phyloP scores from a whole-genome alignment of 2,329 filamentous ascomycete species.

The Trichophyton equinum region DNA sequence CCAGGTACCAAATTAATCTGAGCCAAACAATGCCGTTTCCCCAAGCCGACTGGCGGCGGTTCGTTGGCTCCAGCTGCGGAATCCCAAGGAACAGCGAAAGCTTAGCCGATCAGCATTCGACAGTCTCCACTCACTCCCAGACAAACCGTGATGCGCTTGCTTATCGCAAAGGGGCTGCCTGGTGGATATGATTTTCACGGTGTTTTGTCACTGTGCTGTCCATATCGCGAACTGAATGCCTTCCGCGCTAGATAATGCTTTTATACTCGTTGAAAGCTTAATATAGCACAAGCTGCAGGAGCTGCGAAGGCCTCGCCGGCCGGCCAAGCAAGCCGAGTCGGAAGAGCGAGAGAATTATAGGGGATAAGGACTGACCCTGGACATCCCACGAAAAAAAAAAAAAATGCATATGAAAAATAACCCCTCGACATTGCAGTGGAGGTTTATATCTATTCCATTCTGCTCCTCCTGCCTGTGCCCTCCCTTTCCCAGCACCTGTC shows the following conservation, averaged over 20 bases:
- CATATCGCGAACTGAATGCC: not conserved
- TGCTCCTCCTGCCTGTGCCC: not conserved
- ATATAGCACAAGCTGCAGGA: not conserved
- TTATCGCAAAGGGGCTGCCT: not conserved
- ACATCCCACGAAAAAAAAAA: not conserved
- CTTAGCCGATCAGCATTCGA: slow-evolving; percentile 1
- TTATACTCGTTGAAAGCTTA: not conserved
- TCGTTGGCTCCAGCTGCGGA: not conserved
- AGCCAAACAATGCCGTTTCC: not conserved
- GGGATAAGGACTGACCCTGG: not conserved
- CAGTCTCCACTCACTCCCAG: not conserved
- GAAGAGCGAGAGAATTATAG: not conserved
- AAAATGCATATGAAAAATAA: not conserved
- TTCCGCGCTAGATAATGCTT: not conserved
- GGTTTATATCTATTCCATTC: not conserved
- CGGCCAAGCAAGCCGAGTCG: slow-evolving; percentile 2
- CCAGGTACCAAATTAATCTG: not conserved
- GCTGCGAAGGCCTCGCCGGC: not conserved
- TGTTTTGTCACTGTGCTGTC: not conserved
- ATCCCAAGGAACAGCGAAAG: not conserved
- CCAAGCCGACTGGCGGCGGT: not conserved
- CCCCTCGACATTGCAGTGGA: not conserved
- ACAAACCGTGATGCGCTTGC: not conserved
- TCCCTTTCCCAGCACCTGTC: not conserved
- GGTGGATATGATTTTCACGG: not conserved